Conservation (phyloP, 805 yeast species). For the Kuraishia cidri region DNA sequence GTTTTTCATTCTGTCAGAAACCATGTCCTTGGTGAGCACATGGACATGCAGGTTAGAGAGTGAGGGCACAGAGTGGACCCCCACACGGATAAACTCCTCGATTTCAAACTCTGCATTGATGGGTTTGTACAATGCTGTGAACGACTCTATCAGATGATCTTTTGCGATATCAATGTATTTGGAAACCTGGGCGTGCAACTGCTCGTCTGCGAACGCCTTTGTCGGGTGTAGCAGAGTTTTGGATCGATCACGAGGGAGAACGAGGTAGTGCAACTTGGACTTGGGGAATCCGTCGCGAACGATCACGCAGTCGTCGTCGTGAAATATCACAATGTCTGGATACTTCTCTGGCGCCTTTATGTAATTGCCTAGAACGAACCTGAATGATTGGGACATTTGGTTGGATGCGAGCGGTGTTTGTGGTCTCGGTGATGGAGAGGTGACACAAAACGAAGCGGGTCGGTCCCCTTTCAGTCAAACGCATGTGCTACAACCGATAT, state of each 20-base stretch:
- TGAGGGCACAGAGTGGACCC: constrained; percentile 68
- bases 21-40: constrained; percentile 57
- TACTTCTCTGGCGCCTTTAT: constrained; percentile 33
- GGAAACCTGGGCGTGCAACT: constrained; percentile 17
- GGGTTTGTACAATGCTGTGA: constrained; percentile 8
- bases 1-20: constrained; percentile 44
- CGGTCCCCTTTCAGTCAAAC: no score
- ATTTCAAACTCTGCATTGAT: constrained; percentile 17
- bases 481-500: no score
- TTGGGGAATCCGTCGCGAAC: constrained; percentile 59
- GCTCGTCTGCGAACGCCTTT: constrained; percentile 29
- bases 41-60: constrained; percentile 66
- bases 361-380: constrained; percentile 37
- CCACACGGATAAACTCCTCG: constrained; percentile 32
- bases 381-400: constrained; percentile 21
- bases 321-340: constrained; percentile 28
- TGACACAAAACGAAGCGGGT: no score
- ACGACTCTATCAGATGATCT: constrained; percentile 8
- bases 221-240: constrained; percentile 43
- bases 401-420: no score
- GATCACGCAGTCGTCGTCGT: constrained; percentile 45
- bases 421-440: no score
- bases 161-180: constrained; percentile 28
- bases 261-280: constrained; percentile 46
- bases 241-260: constrained; percentile 41